These are phyloP conservation scores for Blastobotrys parvus DNA, from an alignment of 805 yeast species.

Conservation along the genomic window DNA sequence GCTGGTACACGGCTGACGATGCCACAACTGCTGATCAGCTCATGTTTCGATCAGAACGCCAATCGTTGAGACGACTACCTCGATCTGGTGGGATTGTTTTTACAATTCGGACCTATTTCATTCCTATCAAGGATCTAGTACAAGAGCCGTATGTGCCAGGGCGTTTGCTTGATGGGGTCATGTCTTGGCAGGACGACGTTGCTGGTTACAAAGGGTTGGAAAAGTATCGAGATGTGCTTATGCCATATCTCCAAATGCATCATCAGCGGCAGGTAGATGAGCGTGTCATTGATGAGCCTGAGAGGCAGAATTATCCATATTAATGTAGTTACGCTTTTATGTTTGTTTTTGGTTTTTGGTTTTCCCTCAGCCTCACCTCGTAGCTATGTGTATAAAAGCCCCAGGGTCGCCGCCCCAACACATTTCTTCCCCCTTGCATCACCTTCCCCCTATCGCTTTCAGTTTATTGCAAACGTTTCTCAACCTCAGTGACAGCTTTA, in stretches of 20 bases:
- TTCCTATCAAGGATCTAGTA: constrained; percentile 40
- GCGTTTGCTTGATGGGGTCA: constrained; percentile 55
- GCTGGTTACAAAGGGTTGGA: constrained; percentile 54
- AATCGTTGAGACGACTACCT: constrained; percentile 47
- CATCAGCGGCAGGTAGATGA: constrained; percentile 1
- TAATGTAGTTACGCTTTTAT: too few relatives aligned
- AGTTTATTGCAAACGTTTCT: too few relatives aligned
- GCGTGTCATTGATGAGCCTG: neutral
- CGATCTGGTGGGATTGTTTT: constrained; percentile 39
- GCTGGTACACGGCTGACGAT: constrained; percentile 45
- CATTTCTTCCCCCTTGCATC: too few relatives aligned
- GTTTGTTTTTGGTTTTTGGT: too few relatives aligned
- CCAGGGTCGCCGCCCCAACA: too few relatives aligned
- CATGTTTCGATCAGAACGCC: constrained; percentile 55
- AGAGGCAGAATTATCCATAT: neutral
- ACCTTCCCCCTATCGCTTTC: too few relatives aligned
- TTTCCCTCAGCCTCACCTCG: too few relatives aligned
- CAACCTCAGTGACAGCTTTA: too few relatives aligned
- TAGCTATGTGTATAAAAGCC: too few relatives aligned
- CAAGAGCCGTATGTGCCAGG: constrained; percentile 39
- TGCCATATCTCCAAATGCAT: constrained; percentile 27
- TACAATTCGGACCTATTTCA: constrained; percentile 48
- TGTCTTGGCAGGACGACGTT: constrained; percentile 50
- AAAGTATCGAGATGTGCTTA: constrained; percentile 64
- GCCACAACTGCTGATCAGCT: constrained; percentile 38